Evolutionary conservation across 2,329 filamentous ascomycete species (phyloP), one percentile per base, ranked within the genome.

Genomic region (Macrophomina tecta): DNA sequence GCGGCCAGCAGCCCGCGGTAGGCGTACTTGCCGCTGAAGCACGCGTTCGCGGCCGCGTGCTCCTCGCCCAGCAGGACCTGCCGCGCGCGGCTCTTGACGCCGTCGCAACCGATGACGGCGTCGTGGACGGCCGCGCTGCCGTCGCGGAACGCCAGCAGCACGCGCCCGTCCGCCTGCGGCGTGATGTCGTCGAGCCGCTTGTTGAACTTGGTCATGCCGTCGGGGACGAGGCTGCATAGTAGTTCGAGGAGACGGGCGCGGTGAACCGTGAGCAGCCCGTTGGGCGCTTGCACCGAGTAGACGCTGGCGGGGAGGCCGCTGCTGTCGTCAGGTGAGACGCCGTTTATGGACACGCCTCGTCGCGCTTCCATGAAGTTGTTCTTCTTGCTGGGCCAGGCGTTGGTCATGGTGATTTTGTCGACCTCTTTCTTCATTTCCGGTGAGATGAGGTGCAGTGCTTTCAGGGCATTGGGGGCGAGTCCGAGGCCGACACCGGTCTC

Each of bases 1-100:
- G 90, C 90, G 0, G 88, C 86, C 1, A 90, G 79, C 2, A 91
- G 74, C 0, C 85, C 85, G 8, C 89, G 82, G 75, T 89, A 91
- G 38, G 86, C 88, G 75, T 86, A 86, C 68, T 89, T 87, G 36
- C 84, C 79, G 0, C 83, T 83, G 72, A 87, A 90, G 1, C 78
- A 73, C 0, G 87, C 80, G 32, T 81, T 73, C 0, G 82, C 76
- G 2, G 81, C 78, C 0, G 83, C 80, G 67, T 82, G 74, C 18
- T 78, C 75, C 2, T 80, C 73, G 0, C 84, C 85, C 2, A 89
- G 77, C 4, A 90, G 74, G 11, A 85, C 73, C 30, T 82, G 73
- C 5, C 88, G 80, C 1, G 85, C 80, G 2, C 80, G 78, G 0
- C 85, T 87, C 72, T 87, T 87, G 71, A 91, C 88, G 0, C 89